phyloP scores from a whole-genome alignment of 192 early-diverging fungal genomes.

The Lunasporangiospora selenospora region DNA sequence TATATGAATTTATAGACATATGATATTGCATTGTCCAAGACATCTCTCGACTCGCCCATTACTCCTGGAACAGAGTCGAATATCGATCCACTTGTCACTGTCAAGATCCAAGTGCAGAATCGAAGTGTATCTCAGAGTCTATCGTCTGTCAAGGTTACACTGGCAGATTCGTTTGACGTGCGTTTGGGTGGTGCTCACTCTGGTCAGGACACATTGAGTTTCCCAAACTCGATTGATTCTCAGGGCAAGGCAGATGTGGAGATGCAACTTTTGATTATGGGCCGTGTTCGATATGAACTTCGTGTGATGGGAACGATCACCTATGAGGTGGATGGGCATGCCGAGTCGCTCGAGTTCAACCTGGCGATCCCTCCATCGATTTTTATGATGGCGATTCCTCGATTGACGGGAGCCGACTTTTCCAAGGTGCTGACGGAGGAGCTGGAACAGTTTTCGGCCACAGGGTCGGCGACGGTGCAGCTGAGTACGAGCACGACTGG shows the following conservation, averaged over 20 bases:
- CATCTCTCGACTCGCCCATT: constrained; percentile 18
- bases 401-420: constrained; percentile 57
- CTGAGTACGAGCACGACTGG: constrained; percentile 30
- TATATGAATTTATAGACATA: constrained; percentile 18
- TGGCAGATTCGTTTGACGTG: constrained; percentile 44
- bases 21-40: constrained; percentile 24
- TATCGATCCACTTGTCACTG: constrained; percentile 19
- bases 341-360: constrained; percentile 36
- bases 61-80: constrained; percentile 12
- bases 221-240: constrained; percentile 27
- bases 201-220: constrained; percentile 17
- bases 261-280: constrained; percentile 33
- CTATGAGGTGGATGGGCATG: constrained; percentile 17
- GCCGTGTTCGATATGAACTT: constrained; percentile 44
- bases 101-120: constrained; percentile 26
- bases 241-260: constrained; percentile 13
- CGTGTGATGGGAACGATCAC: constrained; percentile 35
- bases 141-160: constrained; percentile 6
- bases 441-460: constrained; percentile 53
- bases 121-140: constrained; percentile 15
- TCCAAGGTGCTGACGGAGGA: constrained; percentile 50
- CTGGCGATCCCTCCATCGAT: constrained; percentile 54
- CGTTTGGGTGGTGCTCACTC: constrained; percentile 32
- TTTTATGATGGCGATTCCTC: constrained; percentile 53
- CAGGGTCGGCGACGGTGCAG: constrained; percentile 44